Conservation (phyloP, 768 basidiomycete genomes). For the Suillus luteus region DNA sequence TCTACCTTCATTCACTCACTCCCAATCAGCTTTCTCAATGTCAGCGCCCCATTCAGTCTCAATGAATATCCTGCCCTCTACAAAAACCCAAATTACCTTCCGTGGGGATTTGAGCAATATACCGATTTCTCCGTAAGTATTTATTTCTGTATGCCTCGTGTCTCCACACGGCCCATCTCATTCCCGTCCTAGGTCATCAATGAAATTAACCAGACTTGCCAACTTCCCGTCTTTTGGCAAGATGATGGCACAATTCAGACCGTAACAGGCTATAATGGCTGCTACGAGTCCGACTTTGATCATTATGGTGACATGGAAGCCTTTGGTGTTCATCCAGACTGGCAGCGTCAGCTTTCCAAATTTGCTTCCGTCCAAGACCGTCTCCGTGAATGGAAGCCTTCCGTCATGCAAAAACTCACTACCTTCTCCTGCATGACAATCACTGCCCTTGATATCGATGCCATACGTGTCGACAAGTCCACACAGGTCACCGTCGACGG, state of each 20-base stretch:
- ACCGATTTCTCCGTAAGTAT: slow-evolving; percentile 70
- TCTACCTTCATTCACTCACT: slow-evolving; percentile 14
- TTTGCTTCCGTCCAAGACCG: slow-evolving; percentile 97
- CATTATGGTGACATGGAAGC: slow-evolving; percentile 98
- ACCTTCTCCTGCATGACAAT: slow-evolving; percentile 86
- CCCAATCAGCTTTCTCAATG: slow-evolving; percentile 60
- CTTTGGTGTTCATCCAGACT: slow-evolving; percentile 94
- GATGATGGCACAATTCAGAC: slow-evolving; percentile 61
- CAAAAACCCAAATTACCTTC: slow-evolving; percentile 74
- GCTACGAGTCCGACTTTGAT: slow-evolving; percentile 84
- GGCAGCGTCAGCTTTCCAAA: slow-evolving; percentile 92
- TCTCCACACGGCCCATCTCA: background rate
- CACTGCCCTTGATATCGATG: slow-evolving; percentile 87
- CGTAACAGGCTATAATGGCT: slow-evolving; percentile 66
- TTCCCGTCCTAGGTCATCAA: slow-evolving; percentile 55
- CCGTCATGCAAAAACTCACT: slow-evolving; percentile 76
- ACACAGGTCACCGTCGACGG: slow-evolving; percentile 89
- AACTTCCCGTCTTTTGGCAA: slow-evolving; percentile 77
- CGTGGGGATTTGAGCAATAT: slow-evolving; percentile 88
- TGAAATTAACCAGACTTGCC: slow-evolving; percentile 70
- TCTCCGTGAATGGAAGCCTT: slow-evolving; percentile 87
- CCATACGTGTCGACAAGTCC: slow-evolving; percentile 93
- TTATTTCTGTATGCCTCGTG: slow-evolving; percentile 8
- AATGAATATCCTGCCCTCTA: slow-evolving; percentile 73
- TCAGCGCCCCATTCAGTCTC: slow-evolving; percentile 76